Evolutionary conservation across 148 eudicot species (phyloP).

Genomic region (Polygonum aviculare): DNA sequence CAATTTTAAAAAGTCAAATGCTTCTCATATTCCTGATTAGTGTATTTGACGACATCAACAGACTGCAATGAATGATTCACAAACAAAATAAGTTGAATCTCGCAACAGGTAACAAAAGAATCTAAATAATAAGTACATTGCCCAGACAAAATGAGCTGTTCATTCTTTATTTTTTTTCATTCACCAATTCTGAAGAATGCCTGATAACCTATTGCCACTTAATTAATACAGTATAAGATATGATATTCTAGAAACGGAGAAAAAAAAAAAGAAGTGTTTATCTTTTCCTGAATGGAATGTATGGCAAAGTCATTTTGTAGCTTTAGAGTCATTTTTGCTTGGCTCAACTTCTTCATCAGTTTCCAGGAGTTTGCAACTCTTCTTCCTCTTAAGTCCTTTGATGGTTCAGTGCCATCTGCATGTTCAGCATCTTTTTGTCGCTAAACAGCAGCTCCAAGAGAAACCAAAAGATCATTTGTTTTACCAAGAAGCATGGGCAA

Average conservation of each 20-base stretch:
- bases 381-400: slow-evolving; percentile 46
- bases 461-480: slow-evolving; percentile 88
- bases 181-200: background rate
- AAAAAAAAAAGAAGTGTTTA: slow-evolving; percentile 17
- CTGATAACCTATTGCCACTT: background rate
- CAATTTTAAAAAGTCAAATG: slow-evolving; percentile 26
- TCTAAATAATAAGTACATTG: background rate
- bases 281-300: slow-evolving; percentile 99
- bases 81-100: background rate
- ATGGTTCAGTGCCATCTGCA: slow-evolving; percentile 60
- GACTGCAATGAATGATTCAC: slow-evolving; percentile 36
- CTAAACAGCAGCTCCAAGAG: slow-evolving; percentile 97
- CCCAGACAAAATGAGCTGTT: background rate
- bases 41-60: slow-evolving; percentile 69
- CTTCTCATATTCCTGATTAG: slow-evolving; percentile 91
- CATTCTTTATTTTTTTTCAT: background rate
- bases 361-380: slow-evolving; percentile 36
- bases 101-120: background rate
- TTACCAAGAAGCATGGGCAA: slow-evolving; percentile 90
- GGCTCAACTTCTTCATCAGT: slow-evolving; percentile 57
- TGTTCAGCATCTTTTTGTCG: slow-evolving; percentile 92
- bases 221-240: background rate
- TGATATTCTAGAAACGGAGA: background rate
- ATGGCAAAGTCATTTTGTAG: slow-evolving; percentile 70
- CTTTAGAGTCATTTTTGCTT: slow-evolving; percentile 46